Percentiles rank a stretch among this genome's conserved stretches.
Conservation (phyloP, 192 early-diverging fungal genomes). For the Entomortierella beljakovae region DNA sequence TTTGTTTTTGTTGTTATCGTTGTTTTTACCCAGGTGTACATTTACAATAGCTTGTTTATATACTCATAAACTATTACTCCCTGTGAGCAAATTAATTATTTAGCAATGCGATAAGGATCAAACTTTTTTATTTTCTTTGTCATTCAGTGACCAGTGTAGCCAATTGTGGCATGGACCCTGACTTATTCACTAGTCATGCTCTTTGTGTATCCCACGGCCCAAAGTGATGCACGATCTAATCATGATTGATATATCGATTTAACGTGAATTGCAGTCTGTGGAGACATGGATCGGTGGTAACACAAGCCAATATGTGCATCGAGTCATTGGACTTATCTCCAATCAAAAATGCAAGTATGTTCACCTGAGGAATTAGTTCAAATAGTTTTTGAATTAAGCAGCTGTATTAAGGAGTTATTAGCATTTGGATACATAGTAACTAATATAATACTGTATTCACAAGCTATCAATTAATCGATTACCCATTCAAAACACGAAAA, state of each 20-base stretch:
- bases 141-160: too few species aligned
- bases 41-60: background rate
- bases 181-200: background rate
- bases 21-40: background rate
- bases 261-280: background rate
- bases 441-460: too few species aligned
- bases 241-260: background rate
- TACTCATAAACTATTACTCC: background rate
- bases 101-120: slow-evolving; percentile 41
- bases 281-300: background rate
- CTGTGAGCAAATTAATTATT: too few species aligned
- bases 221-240: slow-evolving; percentile 13
- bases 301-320: background rate
- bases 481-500: too few species aligned
- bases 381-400: too few species aligned
- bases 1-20: background rate
- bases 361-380: too few species aligned
- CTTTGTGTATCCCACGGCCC: slow-evolving; percentile 43
- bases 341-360: too few species aligned
- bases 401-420: too few species aligned
- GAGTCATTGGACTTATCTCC: too few species aligned
- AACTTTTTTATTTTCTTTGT: slow-evolving; percentile 6
- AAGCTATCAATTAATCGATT: too few species aligned
- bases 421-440: too few species aligned
- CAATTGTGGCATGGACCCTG: slow-evolving; percentile 6